These are phyloP conservation scores for Tolypocladium tropicale DNA, from an alignment of 2,329 filamentous ascomycete species.

Conservation along the genomic window DNA sequence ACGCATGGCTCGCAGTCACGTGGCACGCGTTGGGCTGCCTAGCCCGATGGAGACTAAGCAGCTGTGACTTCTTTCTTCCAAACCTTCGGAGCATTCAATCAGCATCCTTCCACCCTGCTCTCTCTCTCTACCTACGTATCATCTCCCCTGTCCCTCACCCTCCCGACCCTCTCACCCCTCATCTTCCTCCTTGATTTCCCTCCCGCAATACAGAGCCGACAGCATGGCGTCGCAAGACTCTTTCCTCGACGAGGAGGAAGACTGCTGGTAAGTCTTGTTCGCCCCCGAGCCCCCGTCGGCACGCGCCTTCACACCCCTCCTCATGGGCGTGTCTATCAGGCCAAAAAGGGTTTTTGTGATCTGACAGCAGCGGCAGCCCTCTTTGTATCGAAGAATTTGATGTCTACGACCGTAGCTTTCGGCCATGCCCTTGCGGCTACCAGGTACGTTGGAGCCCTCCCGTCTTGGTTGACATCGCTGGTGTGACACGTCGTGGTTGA, in stretches of 20 bases:
- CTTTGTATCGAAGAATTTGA: slow-evolving; percentile 99
- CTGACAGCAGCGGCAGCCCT: slow-evolving; percentile 48
- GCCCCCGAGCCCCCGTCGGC: background rate
- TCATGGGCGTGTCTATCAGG: background rate
- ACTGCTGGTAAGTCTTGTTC: slow-evolving; percentile 46
- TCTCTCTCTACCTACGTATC: background rate
- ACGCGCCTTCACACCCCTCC: background rate
- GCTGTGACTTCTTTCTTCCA: slow-evolving; percentile 9
- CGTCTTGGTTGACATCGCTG: background rate
- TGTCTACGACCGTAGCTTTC: slow-evolving; percentile 92
- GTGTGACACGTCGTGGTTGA: background rate
- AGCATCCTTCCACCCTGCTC: slow-evolving; percentile 10
- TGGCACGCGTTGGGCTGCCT: slow-evolving; percentile 7
- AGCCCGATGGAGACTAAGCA: slow-evolving; percentile 11
- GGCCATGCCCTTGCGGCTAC: slow-evolving; percentile 94
- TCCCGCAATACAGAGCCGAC: slow-evolving; percentile 10
- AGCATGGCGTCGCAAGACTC: slow-evolving; percentile 59
- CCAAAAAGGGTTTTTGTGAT: background rate
- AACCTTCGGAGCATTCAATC: slow-evolving; percentile 7
- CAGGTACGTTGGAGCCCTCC: slow-evolving; percentile 54
- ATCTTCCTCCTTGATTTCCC: slow-evolving; percentile 7
- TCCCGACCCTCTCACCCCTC: slow-evolving; percentile 6
- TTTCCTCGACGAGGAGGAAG: slow-evolving; percentile 63
- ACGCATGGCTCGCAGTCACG: slow-evolving; percentile 6
- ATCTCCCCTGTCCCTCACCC: slow-evolving; percentile 11